Evolutionary conservation across 169 alveolate species (phyloP).

Genomic region (Plasmodium yoelii): DNA sequence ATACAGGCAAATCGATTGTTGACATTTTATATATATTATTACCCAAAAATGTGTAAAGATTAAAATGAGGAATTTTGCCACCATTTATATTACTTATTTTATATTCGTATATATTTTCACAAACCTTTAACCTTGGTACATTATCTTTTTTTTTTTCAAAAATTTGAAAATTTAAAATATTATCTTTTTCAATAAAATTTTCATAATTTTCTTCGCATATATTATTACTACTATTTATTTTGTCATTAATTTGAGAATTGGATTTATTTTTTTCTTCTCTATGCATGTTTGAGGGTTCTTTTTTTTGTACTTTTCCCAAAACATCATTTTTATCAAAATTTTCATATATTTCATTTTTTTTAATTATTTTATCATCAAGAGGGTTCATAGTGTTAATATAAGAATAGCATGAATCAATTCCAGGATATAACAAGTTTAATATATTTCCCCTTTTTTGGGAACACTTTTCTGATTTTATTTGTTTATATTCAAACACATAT

Average conservation of each 20-base stretch:
- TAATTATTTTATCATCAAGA: not conserved
- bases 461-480: slow-evolving; percentile 20
- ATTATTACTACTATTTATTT: not conserved
- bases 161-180: not conserved
- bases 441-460: slow-evolving; percentile 10
- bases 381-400: slow-evolving; percentile 36
- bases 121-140: slow-evolving; percentile 51
- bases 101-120: slow-evolving; percentile 59
- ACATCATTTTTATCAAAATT: not conserved
- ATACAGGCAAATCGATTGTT: slow-evolving; percentile 68
- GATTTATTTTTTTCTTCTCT: not conserved
- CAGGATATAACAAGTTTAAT: slow-evolving; percentile 60
- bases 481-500: slow-evolving; percentile 29
- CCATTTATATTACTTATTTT: slow-evolving; percentile 49
- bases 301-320: not conserved
- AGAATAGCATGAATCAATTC: slow-evolving; percentile 61
- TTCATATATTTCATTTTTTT: not conserved
- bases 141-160: slow-evolving; percentile 40
- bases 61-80: slow-evolving; percentile 73
- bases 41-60: slow-evolving; percentile 38
- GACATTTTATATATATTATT: slow-evolving; percentile 62
- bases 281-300: not conserved
- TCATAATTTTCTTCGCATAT: not conserved
- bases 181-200: no score
- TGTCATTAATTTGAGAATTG: not conserved